phyloP scores from a whole-genome alignment of 192 early-diverging fungal species.

The Chytriomyces sp. region DNA sequence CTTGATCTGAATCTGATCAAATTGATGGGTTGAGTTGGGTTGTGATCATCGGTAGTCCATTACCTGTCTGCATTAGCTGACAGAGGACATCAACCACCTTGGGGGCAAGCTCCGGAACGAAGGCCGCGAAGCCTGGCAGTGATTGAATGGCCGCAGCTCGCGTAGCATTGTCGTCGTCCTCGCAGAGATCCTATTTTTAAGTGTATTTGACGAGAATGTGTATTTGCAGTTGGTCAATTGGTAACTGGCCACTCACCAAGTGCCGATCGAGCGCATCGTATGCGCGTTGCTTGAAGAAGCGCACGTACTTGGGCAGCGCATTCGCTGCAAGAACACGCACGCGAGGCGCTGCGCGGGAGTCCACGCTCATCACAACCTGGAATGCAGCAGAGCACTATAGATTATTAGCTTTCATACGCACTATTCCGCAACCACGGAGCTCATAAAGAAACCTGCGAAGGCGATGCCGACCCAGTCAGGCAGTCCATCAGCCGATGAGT shows the following conservation, averaged over 20 bases:
- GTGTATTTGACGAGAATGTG: neutral
- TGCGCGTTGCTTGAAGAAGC: neutral
- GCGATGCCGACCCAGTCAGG: too few species aligned
- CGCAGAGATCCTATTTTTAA: conserved; percentile 3
- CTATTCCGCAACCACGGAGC: too few species aligned
- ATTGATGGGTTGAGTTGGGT: too few species aligned
- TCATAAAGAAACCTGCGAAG: too few species aligned
- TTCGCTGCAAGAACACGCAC: neutral
- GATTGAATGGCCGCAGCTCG: conserved; percentile 7
- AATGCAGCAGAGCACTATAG: neutral
- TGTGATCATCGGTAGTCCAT: too few species aligned
- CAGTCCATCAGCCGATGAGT: too few species aligned
- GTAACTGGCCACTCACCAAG: neutral
- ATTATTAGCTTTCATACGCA: neutral
- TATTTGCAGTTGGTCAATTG: neutral
- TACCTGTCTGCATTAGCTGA: conserved; percentile 9
- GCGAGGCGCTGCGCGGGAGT: neutral
- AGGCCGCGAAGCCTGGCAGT: neutral
- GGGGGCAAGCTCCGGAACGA: neutral
- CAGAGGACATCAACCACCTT: conserved; percentile 7
- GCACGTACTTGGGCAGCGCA: neutral
- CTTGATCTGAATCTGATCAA: neutral
- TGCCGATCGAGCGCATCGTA: conserved; percentile 3
- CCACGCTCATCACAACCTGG: neutral
- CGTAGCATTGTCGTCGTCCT: neutral